Conservation (phyloP, 2,329 filamentous ascomycete species). For the Fusarium sp. region DNA sequence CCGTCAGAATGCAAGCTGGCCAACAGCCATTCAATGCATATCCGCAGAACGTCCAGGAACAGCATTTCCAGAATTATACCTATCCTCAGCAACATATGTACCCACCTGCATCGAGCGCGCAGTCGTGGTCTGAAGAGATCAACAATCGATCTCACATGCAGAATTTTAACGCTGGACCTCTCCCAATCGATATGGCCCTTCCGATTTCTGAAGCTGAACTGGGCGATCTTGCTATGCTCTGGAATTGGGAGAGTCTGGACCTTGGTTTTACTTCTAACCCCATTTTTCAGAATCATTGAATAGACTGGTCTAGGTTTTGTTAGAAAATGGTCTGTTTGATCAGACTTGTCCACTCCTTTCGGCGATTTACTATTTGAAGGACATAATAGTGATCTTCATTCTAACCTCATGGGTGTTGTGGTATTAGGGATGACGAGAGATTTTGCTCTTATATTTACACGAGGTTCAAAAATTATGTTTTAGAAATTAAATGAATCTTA, state of each 20-base stretch:
- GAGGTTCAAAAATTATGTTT: no score
- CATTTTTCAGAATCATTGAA: constrained; percentile 6
- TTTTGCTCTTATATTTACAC: no score
- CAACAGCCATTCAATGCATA: not conserved
- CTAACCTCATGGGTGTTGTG: not conserved
- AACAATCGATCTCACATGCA: not conserved
- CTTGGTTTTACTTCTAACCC: constrained; percentile 17
- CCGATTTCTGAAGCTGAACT: constrained; percentile 14
- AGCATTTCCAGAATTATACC: not conserved
- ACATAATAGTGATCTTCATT: not conserved
- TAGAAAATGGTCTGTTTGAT: rapidly evolving
- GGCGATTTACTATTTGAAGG: not conserved
- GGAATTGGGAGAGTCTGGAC: constrained; percentile 27
- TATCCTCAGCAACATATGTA: not conserved
- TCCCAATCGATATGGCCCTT: not conserved
- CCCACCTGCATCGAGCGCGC: rapidly evolving
- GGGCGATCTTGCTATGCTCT: constrained; percentile 22
- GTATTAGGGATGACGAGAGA: no score
- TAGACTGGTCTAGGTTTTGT: rapidly evolving
- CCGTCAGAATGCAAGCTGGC: not conserved
- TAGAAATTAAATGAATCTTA: no score
- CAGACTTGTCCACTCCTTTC: not conserved
- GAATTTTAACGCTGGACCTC: not conserved
- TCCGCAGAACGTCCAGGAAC: not conserved
- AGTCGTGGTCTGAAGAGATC: not conserved